Percentiles rank a stretch among this genome's conserved stretches.
Conservation (phyloP, 2,329 filamentous ascomycete species). For the Pseudogymnoascus sp. region DNA sequence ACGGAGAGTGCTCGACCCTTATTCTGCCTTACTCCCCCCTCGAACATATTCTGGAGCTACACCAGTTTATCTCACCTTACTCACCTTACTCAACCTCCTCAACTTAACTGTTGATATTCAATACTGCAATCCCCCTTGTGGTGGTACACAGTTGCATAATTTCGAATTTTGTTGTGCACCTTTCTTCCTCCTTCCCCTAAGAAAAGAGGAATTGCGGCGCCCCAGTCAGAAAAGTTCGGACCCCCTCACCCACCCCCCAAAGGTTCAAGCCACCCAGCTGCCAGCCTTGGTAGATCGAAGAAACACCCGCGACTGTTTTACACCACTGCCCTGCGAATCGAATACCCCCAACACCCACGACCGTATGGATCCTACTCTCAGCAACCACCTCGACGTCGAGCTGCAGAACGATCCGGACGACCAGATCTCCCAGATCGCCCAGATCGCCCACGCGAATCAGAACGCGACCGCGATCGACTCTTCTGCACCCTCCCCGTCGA, state of each 20-base stretch:
- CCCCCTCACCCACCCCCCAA: not conserved
- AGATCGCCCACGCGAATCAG: not conserved
- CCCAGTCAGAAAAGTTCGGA: not conserved
- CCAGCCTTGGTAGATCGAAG: not conserved
- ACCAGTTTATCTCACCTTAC: not conserved
- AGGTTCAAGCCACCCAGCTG: not conserved
- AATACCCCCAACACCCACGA: constrained; percentile 10
- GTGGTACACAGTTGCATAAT: not conserved
- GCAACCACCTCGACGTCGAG: constrained; percentile 16
- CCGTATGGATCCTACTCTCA: constrained; percentile 7
- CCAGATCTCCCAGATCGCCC: not conserved
- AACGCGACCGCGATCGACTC: constrained; percentile 21
- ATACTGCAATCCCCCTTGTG: not conserved
- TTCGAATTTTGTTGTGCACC: not conserved
- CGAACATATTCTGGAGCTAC: not conserved
- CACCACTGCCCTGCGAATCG: not conserved
- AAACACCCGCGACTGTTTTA: not conserved
- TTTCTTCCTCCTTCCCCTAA: not conserved
- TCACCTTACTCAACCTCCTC: not conserved
- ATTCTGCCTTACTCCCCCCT: not conserved
- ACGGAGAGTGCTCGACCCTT: not conserved
- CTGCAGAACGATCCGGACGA: constrained; percentile 15
- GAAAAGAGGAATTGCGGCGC: not conserved
- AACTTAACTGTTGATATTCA: not conserved
- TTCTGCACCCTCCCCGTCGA: constrained; percentile 25